A percentile compares a stretch with the other conserved stretches of the same genome.
Evolutionary conservation across 768 basidiomycete genomes (phyloP).

Genomic region (Phylloporus scabripes): DNA sequence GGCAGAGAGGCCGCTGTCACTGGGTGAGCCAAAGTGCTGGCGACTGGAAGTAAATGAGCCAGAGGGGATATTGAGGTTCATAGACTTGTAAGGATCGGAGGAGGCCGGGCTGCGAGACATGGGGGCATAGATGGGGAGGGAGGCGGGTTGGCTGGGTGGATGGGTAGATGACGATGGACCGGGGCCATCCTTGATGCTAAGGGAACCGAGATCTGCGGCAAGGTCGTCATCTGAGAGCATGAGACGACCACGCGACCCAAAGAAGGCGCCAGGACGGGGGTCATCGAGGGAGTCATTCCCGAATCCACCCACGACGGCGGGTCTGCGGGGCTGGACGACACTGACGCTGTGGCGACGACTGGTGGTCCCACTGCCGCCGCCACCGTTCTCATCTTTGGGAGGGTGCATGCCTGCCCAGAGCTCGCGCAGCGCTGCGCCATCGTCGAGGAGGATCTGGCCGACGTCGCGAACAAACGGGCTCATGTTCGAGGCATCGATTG

Average conservation of each 20-base stretch:
- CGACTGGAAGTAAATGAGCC: conserved; percentile 39
- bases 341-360: conserved; percentile 80
- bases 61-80: conserved; percentile 55
- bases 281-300: conserved; percentile 44
- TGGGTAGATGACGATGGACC: conserved; percentile 41
- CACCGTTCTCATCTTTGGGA: conserved; percentile 57
- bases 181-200: conserved; percentile 42
- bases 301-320: conserved; percentile 59
- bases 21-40: conserved; percentile 51
- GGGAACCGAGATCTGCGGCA: conserved; percentile 59
- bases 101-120: conserved; percentile 58
- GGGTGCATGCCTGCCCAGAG: conserved; percentile 70
- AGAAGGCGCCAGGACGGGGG: conserved; percentile 30
- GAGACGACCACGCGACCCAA: conserved; percentile 51
- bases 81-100: conserved; percentile 54
- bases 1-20: conserved; percentile 51
- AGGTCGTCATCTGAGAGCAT: conserved; percentile 78
- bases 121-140: conserved; percentile 71
- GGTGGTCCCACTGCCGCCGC: conserved; percentile 71
- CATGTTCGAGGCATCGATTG: conserved; percentile 67
- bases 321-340: conserved; percentile 68
- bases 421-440: conserved; percentile 65
- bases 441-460: conserved; percentile 69
- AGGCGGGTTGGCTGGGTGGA: conserved; percentile 65
- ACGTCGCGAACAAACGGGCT: conserved; percentile 84